These are phyloP conservation scores for Albatrellus ellisii DNA, from an alignment of 768 basidiomycete species.

Conservation along the genomic window DNA sequence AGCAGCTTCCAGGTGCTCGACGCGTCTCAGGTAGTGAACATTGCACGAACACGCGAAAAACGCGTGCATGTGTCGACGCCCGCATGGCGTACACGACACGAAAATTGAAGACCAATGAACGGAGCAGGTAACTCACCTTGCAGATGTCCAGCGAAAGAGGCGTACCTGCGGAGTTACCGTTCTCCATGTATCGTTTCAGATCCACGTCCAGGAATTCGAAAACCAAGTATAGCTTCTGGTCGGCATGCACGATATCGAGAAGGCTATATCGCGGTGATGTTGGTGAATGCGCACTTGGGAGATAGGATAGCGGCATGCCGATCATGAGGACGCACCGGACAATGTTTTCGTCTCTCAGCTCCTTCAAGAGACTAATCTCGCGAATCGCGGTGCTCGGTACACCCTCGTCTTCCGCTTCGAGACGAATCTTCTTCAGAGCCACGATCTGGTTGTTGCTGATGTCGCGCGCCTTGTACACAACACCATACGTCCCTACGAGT, in stretches of 20 bases:
- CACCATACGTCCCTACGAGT: constrained; percentile 83
- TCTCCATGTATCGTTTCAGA: constrained; percentile 94
- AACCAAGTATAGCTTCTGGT: constrained; percentile 95
- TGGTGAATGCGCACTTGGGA: constrained; percentile 1
- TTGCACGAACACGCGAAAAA: no score
- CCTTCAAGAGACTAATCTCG: constrained; percentile 95
- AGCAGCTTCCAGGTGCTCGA: no score
- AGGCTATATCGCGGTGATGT: constrained; percentile 35
- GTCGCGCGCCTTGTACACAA: constrained; percentile 95
- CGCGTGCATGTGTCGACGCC: no score
- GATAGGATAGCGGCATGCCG: neutral
- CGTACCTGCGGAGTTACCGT: constrained; percentile 53
- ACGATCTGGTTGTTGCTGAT: constrained; percentile 69
- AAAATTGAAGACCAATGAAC: neutral
- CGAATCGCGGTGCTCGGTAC: constrained; percentile 97
- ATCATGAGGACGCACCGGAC: constrained; percentile 51
- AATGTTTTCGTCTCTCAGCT: constrained; percentile 92
- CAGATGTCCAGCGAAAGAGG: constrained; percentile 63
- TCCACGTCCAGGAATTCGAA: constrained; percentile 98
- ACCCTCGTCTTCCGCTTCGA: constrained; percentile 98
- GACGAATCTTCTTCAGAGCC: constrained; percentile 95
- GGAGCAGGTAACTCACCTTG: constrained; percentile 45
- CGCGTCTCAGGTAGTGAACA: no score
- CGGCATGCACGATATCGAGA: constrained; percentile 92
- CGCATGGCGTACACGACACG: no score